Percentiles rank a stretch among this genome's conserved stretches.
phyloP scores from a whole-genome alignment of 1,284 basidiomycete genomes.

The Cerrena zonata region DNA sequence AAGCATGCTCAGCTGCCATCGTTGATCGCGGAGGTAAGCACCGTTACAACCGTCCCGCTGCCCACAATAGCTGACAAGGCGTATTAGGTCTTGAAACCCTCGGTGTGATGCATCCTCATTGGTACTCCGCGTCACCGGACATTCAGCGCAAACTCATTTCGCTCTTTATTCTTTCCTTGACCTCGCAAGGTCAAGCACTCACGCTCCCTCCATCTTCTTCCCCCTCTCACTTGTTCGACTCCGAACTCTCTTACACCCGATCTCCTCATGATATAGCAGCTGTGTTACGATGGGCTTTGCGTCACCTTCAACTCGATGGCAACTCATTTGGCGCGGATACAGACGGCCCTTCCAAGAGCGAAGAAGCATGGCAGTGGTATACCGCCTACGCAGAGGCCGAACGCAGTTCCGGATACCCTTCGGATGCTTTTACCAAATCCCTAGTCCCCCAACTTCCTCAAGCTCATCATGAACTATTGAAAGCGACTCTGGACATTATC shows the following conservation, averaged over 20 bases:
- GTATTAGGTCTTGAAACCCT: conserved; percentile 65
- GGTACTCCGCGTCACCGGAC: conserved; percentile 65
- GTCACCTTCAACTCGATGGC: conserved; percentile 59
- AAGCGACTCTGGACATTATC: conserved; percentile 51
- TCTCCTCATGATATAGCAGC: conserved; percentile 71
- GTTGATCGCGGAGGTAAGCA: conserved; percentile 49
- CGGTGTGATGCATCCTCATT: conserved; percentile 76
- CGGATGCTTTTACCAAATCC: conserved; percentile 52
- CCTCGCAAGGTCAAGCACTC: conserved; percentile 34
- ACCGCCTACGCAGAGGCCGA: conserved; percentile 53
- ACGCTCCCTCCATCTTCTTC: conserved; percentile 45
- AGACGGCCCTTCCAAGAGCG: not conserved
- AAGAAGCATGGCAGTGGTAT: conserved; percentile 57
- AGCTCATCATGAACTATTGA: conserved; percentile 52
- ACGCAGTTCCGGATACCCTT: conserved; percentile 48
- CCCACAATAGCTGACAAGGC: too few species aligned
- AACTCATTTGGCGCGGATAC: conserved; percentile 42
- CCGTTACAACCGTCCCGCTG: conserved; percentile 8
- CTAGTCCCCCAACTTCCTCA: conserved; percentile 53
- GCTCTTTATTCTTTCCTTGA: conserved; percentile 61
- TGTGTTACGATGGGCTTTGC: conserved; percentile 72
- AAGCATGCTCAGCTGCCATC: conserved; percentile 59
- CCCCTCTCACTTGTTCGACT: conserved; percentile 47
- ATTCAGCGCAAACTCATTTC: conserved; percentile 65
- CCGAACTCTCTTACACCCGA: conserved; percentile 56